Percentiles rank a stretch among this genome's conserved stretches.
Conservation (phyloP, 1,139 yeast species). For the Martiniozyma asiatica region DNA sequence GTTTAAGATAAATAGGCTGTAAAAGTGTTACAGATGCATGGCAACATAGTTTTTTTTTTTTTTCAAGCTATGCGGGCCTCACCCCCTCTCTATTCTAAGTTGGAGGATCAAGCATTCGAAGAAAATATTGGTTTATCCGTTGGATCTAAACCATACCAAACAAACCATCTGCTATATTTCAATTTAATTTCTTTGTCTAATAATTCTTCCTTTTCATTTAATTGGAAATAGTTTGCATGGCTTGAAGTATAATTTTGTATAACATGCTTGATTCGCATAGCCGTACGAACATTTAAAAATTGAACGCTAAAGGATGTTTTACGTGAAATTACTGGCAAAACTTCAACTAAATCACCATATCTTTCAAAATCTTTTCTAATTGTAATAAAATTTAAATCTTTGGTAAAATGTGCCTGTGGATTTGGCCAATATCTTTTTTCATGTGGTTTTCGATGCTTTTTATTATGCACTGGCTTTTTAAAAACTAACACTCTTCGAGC, state of each 20-base stretch:
- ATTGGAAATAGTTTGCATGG: background rate
- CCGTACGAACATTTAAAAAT: constrained; percentile 49
- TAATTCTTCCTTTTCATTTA: background rate
- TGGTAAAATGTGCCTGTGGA: constrained; percentile 23
- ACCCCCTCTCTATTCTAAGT: too few species aligned
- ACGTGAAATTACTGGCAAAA: constrained; percentile 56
- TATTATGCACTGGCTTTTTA: constrained; percentile 17
- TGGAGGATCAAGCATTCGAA: too few species aligned
- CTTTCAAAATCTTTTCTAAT: constrained; percentile 38
- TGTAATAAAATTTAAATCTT: constrained; percentile 26
- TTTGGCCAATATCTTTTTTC: constrained; percentile 19
- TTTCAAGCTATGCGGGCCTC: too few species aligned
- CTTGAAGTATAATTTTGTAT: constrained; percentile 9
- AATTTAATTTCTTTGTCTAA: constrained; percentile 23
- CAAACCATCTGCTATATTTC: constrained; percentile 49
- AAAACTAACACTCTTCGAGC: constrained; percentile 22
- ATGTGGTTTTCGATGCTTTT: constrained; percentile 7
- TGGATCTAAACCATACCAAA: constrained; percentile 59
- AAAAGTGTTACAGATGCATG: too few species aligned
- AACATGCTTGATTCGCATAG: constrained; percentile 49
- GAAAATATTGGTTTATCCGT: constrained; percentile 8
- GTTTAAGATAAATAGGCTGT: too few species aligned
- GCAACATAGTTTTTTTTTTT: too few species aligned
- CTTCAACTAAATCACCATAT: constrained; percentile 53
- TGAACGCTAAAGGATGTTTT: constrained; percentile 52